A percentile compares a stretch with the other conserved stretches of the same genome.
Evolutionary conservation across 2,329 filamentous ascomycete species (phyloP).

Genomic region (Fusarium sp.): DNA sequence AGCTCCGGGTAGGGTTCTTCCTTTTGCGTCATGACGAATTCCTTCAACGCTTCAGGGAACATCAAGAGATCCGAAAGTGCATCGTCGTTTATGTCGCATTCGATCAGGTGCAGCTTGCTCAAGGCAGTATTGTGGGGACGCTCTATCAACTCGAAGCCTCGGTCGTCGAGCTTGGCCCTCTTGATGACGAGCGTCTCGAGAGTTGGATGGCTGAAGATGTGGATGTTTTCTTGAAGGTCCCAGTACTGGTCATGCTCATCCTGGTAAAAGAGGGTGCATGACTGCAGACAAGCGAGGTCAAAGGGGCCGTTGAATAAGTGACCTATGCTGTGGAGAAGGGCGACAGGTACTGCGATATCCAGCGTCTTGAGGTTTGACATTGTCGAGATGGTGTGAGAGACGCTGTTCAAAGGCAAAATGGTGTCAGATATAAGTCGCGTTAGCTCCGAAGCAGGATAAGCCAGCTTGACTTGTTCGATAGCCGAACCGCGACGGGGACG

Average conservation of each 20-base stretch:
- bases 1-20: conserved; percentile 52
- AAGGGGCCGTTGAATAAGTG: conserved; percentile 61
- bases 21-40: conserved; percentile 59
- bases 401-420: conserved; percentile 52
- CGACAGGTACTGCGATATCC: conserved; percentile 56
- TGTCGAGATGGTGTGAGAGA: conserved; percentile 57
- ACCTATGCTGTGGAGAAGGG: conserved; percentile 57
- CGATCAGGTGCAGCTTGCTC: conserved; percentile 55
- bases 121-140: conserved; percentile 58
- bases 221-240: conserved; percentile 62
- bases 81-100: conserved; percentile 61
- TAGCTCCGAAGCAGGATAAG: conserved; percentile 56
- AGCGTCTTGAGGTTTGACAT: conserved; percentile 61
- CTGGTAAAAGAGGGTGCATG: conserved; percentile 59
- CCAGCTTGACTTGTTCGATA: conserved; percentile 56
- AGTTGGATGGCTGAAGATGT: conserved; percentile 60
- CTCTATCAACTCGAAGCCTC: conserved; percentile 59
- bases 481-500: conserved; percentile 58
- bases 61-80: conserved; percentile 51
- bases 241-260: conserved; percentile 55
- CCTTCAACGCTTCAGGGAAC: conserved; percentile 55
- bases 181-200: conserved; percentile 57
- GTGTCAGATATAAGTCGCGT: conserved; percentile 53
- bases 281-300: conserved; percentile 58
- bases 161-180: conserved; percentile 56